Base-by-base conservation (phyloP, 306 rosid species). In the Prunus salicina region DNA sequence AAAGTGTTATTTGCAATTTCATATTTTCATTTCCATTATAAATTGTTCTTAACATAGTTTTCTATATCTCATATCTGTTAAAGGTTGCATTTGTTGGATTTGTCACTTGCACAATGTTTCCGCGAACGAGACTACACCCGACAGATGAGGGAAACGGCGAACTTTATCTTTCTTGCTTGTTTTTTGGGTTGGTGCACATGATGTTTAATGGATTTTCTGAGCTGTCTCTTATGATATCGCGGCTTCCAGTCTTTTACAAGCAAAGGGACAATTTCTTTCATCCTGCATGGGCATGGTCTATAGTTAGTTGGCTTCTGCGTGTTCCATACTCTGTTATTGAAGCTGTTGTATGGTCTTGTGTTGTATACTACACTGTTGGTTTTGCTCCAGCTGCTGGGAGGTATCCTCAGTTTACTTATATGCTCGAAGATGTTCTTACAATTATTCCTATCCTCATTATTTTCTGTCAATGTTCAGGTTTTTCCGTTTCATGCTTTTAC, bases 271-370 rank as follows among this genome's bases (percentile, higher is more conserved):
- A 88, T 83, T 69, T 84, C 24, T 93, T 93, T 85, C 89, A 91
- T 79, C 92, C 98, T 75, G 91, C 98, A 20, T 93, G 97, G 93
- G 88, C 91, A 15, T 93, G 98, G 97, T 87, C 97, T 57, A 8
- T 83, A 14, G 56, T 85, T 73, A 91, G 93, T 74, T 93, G 92
- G 98, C 43, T 91, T 80, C 79, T 89, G 81, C 92, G 96, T 64
- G 76, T 93, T 58, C 98, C 98, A 6, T 93, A 89, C 82, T 93
- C 98, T 2, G 0, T 89, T 49, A 12, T 93, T 34, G 98, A 93
- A 88, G 78, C 98, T 38, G 64, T 93, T 34, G 93, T 93, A 55
- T 93, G 98, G 98, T 81, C 88, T 61, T 58, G 74, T 77, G 91
- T 91, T 51, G 98, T 93, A 56, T 93, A 93, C 81, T 91, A 89